These are phyloP conservation scores for Sphenostylis stenocarpa DNA, from an alignment of 306 rosid genomes.

Conservation along the genomic window DNA sequence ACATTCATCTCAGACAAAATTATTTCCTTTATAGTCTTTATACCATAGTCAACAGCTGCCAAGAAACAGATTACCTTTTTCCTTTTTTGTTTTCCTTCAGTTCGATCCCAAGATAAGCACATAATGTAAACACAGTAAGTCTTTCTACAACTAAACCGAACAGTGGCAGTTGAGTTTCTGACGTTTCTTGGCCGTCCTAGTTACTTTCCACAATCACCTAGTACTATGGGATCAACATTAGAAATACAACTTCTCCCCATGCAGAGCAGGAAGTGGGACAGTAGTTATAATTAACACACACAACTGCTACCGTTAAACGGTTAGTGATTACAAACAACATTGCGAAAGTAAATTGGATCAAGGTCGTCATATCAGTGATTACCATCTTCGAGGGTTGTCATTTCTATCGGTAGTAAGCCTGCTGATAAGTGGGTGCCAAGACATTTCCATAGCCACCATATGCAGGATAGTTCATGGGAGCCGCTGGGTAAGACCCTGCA, in stretches of 20 bases:
- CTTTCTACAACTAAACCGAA: slow-evolving; percentile 70
- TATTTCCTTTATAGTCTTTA: slow-evolving; percentile 37
- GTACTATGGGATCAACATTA: slow-evolving; percentile 89
- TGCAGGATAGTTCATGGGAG: slow-evolving; percentile 90
- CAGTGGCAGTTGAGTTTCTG: slow-evolving; percentile 57
- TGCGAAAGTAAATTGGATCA: slow-evolving; percentile 67
- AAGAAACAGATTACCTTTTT: slow-evolving; percentile 44
- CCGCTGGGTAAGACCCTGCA: slow-evolving; percentile 69
- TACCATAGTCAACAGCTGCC: slow-evolving; percentile 49
- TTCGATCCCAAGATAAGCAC: slow-evolving; percentile 41
- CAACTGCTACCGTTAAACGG: slow-evolving; percentile 95
- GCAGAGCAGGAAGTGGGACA: slow-evolving; percentile 69
- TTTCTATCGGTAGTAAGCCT: slow-evolving; percentile 99
- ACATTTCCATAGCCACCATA: slow-evolving; percentile 87
- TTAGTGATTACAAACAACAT: slow-evolving; percentile 98
- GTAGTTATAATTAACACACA: slow-evolving; percentile 93
- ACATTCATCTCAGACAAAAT: slow-evolving; percentile 28
- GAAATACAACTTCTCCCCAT: slow-evolving; percentile 84
- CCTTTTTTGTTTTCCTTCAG: slow-evolving; percentile 5
- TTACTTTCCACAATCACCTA: slow-evolving; percentile 92
- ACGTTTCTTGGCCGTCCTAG: slow-evolving; percentile 80
- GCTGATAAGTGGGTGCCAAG: slow-evolving; percentile 96
- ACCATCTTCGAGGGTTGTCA: slow-evolving; percentile 82
- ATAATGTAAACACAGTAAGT: slow-evolving; percentile 45
- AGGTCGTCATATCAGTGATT: slow-evolving; percentile 95